Base-by-base conservation (phyloP, 345 rosid genomes). In the Lepidium africanum region DNA sequence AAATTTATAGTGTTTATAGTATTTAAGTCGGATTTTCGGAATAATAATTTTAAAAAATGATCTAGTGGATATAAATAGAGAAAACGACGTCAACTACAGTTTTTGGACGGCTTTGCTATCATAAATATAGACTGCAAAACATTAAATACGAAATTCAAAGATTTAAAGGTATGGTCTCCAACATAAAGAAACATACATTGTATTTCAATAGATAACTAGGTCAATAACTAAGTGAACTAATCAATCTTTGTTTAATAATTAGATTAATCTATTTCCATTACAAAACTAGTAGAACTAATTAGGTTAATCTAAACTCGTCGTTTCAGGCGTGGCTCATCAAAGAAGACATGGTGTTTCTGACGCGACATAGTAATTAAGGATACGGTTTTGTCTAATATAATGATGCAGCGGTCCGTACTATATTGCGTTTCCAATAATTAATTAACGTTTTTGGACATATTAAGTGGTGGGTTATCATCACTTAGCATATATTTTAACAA, bases 381-480 rank as follows among this genome's bases (percentile, higher is more conserved):
- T 27, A 67, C 43, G 42, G 14, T 23, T 66, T 66, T 66, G 77
- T 59, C 68, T 74, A 32, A 25, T 27, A 74, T 74, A 59, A 51
- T 52, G 72, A 63, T 27, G 21, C 59, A 59, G 36, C 41, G 32
- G 35, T 35, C 74, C 74, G 78, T 75, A 68, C 78, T 46, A 47
- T 60, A 52, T 43, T 67, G 57, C 56, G 41, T 23, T 39, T 25
- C 15, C 43, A 68, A 53, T 74, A 37, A 68, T 45, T 39, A 69
- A 63, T 25, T 62, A 69, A 61, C 40, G 60, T 14, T 54, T 74
- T 75, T 62, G 46, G 47, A 49, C 72, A 46, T 48, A 69, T 54
- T 53, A 17, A 52, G 69, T 65, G 64, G 76, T 63, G 71, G 63
- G 41, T 63, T 76, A 69, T 76, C 60, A 63, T 63, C 76, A 64